Base-by-base conservation (phyloP, 1,284 basidiomycete species). In the Mrakiaceae sp. region DNA sequence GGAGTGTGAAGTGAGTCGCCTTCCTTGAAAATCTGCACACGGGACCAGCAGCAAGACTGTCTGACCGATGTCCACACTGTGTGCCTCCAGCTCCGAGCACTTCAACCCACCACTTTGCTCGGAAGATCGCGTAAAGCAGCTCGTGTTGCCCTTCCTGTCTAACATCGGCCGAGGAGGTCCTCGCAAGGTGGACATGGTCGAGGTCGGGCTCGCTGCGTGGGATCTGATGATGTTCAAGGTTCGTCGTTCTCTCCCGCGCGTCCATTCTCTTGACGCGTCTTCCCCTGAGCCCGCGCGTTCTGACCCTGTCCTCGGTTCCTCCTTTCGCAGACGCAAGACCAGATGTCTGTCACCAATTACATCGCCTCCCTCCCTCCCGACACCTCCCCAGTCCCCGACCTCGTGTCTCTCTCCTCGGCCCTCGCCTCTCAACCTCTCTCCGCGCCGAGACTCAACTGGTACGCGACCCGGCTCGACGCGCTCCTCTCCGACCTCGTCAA, bases 141-240 rank as follows among this genome's bases (percentile, higher is more conserved):
- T 66, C 3, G 43, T 66, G 11, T 42, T 54, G 6, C 64, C 64
- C 3, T 39, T 66, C 9, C 52, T 66, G n/a, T 27, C 57, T 8
- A 47, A 40, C 14, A n/a, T 60, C 27, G 63, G 58, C 39, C 44
- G 64, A 3, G 11, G 27, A 27, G 27, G 27, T 27, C 27, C 27
- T 27, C 27, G 47, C 2, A 49, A 48, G 54, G 60, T 66, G 8
- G 64, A 66, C 54, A n/a, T 66, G 60, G 64, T 66, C 9, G 64
- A 66, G 47, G 11, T 66, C n/a, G 64, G 64, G 5, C 54, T 61
- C 6, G 27, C 27, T 57, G 54, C 64, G 1, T 66, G 64, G 64
- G 64, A 66, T 40, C 51, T 66, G 10, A 60, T 59, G 7, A 66
- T 66, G 64, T 62, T 57, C 49, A 50, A 46, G 46, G 60, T 62